Evolutionary conservation across 2,329 filamentous ascomycete genomes (phyloP).

Genomic region (Fusarium sp.): DNA sequence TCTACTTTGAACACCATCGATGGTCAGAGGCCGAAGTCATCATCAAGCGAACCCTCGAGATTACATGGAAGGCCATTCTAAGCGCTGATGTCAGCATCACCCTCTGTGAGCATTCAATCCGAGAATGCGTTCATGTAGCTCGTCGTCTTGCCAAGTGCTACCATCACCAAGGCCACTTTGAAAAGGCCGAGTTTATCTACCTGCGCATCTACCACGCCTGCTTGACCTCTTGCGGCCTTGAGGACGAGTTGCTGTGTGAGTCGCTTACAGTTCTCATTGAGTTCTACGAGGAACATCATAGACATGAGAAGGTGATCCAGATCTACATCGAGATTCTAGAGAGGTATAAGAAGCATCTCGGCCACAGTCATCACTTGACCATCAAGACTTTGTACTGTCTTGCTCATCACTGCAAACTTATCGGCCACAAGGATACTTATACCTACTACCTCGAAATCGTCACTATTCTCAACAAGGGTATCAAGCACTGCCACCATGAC

Average conservation of each 20-base stretch:
- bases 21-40: slow-evolving; percentile 55
- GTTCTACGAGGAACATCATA: slow-evolving; percentile 54
- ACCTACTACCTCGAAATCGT: slow-evolving; percentile 57
- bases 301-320: slow-evolving; percentile 56
- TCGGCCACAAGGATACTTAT: slow-evolving; percentile 52
- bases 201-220: slow-evolving; percentile 55
- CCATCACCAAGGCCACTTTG: slow-evolving; percentile 53
- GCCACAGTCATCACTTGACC: slow-evolving; percentile 51
- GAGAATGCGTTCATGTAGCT: slow-evolving; percentile 53
- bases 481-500: slow-evolving; percentile 54
- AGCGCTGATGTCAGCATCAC: slow-evolving; percentile 49
- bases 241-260: slow-evolving; percentile 50
- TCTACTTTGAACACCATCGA: slow-evolving; percentile 50
- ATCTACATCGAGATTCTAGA: slow-evolving; percentile 53
- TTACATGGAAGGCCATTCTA: slow-evolving; percentile 57
- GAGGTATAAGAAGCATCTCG: slow-evolving; percentile 49
- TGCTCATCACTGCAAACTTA: slow-evolving; percentile 42
- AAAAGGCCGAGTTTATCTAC: slow-evolving; percentile 56
- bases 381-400: slow-evolving; percentile 52
- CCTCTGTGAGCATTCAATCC: slow-evolving; percentile 50
- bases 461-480: slow-evolving; percentile 50
- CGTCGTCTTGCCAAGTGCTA: slow-evolving; percentile 55
- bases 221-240: slow-evolving; percentile 49
- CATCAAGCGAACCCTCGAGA: slow-evolving; percentile 54
- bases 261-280: slow-evolving; percentile 49